These are phyloP conservation scores for Tetradesmus obliquus DNA, from an alignment of 139 green algal genomes.

Conservation along the genomic window DNA sequence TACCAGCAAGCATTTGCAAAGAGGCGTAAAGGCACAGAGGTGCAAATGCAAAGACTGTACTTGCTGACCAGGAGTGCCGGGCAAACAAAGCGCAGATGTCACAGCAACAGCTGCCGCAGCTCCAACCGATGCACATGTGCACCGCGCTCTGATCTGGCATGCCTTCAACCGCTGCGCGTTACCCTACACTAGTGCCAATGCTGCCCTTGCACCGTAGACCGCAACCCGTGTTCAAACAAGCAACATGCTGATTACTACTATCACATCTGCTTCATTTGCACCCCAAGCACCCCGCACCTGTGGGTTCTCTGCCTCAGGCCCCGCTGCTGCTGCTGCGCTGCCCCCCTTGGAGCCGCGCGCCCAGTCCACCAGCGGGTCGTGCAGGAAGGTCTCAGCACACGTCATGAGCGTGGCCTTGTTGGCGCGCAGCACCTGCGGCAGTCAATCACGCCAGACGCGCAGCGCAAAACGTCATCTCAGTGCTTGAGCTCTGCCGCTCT, in stretches of 20 bases:
- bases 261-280: background rate
- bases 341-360: slow-evolving; percentile 45
- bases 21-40: background rate
- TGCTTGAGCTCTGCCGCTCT: background rate
- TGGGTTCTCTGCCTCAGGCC: slow-evolving; percentile 25
- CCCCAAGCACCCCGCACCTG: background rate
- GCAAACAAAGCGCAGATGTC: background rate
- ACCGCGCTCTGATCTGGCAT: too few relatives aligned
- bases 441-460: background rate
- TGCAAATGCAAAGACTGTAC: background rate
- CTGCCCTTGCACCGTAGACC: too few relatives aligned
- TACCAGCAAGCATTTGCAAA: background rate
- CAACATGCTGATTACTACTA: too few relatives aligned
- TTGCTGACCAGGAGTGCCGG: background rate
- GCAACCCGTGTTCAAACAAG: too few relatives aligned
- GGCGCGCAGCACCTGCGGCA: slow-evolving; percentile 77
- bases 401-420: slow-evolving; percentile 89
- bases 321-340: slow-evolving; percentile 51
- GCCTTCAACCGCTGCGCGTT: too few relatives aligned
- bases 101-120: too few relatives aligned
- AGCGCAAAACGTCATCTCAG: background rate
- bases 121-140: too few relatives aligned
- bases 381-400: slow-evolving; percentile 96
- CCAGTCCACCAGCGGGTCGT: slow-evolving; percentile 98
- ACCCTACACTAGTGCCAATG: too few relatives aligned